Evolutionary conservation across 2,329 filamentous ascomycete genomes (phyloP), one percentile per base, ranked within the genome.

Genomic region (Pseudogymnoascus sp.): DNA sequence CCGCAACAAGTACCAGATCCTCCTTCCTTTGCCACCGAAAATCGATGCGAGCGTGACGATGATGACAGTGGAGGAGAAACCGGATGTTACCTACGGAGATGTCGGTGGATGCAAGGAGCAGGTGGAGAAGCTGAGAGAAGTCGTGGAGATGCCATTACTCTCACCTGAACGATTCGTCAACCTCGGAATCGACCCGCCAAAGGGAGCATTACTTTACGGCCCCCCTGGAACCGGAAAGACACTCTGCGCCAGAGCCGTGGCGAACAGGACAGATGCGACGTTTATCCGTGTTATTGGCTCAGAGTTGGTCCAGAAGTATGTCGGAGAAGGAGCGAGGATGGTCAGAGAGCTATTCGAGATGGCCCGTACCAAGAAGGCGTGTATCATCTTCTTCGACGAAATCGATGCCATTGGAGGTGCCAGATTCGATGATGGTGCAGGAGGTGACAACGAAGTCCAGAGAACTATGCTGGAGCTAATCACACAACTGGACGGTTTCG

Each of bases 31-130:
- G 62, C 95, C 95, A 46, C 95, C 95, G 37, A 99, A 97, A 84
- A 99, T 99, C 80, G 95, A 99, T 74, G 93, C 95, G 62, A 96
- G 91, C 70, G 95, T 99, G 69, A 99, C 95, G 40, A 99, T 99
- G 95, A 99, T 99, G 95, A 97, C 95, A 60, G 95, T 99, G 68
- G 95, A 99, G 81, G 95, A 99, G 80, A 99, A 99, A 82, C 95
- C 95, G 14, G 95, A 99, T 76, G 95, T 99, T 66, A 99, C 95
- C 66, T 99, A 99, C 72, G 95, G 95, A 70, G 95, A 99, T 80
- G 93, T 99, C 42, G 95, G 95, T 78, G 95, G 95, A 63, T 97
- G 93, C 85, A 99, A 99, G 79, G 95, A 99, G 78, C 95, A 99
- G 79, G 96, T 99, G 42, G 95, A 99, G 82, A 99, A 99, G 84